A percentile compares a stretch with the other conserved stretches of the same genome.
These are phyloP conservation scores for Ustilago xerochloae DNA, from an alignment of 1,284 basidiomycete genomes.

Conservation along the genomic window DNA sequence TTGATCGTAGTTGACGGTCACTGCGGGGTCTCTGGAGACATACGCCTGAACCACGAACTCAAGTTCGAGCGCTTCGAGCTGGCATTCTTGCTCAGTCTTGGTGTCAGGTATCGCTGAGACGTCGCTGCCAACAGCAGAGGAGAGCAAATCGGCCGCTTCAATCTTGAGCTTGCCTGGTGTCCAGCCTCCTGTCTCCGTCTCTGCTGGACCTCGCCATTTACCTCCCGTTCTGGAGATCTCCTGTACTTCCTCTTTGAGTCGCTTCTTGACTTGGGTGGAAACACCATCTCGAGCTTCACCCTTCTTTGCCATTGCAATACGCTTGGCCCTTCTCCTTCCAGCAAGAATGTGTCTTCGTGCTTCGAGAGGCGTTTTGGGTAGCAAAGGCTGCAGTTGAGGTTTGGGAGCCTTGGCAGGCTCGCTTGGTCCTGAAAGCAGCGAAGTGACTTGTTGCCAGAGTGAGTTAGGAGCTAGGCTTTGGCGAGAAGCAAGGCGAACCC, in stretches of 20 bases:
- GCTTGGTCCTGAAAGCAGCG: conserved; percentile 6
- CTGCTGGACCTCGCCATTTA: conserved; percentile 35
- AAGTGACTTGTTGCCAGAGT: conserved; percentile 17
- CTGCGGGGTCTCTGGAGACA: conserved; percentile 35
- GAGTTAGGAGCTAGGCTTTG: conserved; percentile 18
- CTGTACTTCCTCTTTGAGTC: conserved; percentile 56
- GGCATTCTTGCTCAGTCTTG: conserved; percentile 34
- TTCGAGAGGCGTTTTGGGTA: conserved; percentile 66
- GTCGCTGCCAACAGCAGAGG: conserved; percentile 19
- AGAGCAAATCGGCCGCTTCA: conserved; percentile 27
- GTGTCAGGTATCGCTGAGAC: conserved; percentile 2
- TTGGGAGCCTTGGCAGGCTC: conserved; percentile 35
- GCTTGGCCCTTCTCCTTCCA: conserved; percentile 65
- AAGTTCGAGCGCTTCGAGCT: conserved; percentile 43
- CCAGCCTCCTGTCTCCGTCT: conserved; percentile 22
- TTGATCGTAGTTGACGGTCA: conserved; percentile 33
- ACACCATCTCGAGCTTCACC: conserved; percentile 53
- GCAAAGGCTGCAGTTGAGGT: conserved; percentile 52
- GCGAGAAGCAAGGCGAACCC: conserved; percentile 49
- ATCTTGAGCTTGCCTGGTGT: conserved; percentile 36
- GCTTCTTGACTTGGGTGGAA: conserved; percentile 46
- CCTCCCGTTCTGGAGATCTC: conserved; percentile 39
- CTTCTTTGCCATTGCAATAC: conserved; percentile 58
- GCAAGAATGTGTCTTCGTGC: conserved; percentile 69
- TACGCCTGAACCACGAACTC: conserved; percentile 49